Evolutionary conservation across 2,329 filamentous ascomycete genomes (phyloP).

Genomic region (Colletotrichum zoysiae): DNA sequence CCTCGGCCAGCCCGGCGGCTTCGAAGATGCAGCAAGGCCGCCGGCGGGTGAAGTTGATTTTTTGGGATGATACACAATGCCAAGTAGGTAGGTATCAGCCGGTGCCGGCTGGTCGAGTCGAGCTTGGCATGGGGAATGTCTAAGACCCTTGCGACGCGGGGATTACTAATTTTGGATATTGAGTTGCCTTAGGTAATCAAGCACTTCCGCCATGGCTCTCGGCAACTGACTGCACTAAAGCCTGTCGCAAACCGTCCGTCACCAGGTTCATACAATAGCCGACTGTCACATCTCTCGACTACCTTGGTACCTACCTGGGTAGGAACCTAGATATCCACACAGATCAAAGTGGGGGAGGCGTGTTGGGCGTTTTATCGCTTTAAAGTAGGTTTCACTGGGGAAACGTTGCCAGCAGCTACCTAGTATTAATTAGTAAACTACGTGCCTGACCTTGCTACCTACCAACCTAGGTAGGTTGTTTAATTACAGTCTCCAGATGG

Average conservation of each 20-base stretch:
- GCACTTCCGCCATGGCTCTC: not conserved
- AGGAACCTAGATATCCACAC: slow-evolving; percentile 6
- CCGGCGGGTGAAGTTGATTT: slow-evolving; percentile 36
- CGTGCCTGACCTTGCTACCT: too few relatives aligned
- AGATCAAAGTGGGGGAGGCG: slow-evolving; percentile 5
- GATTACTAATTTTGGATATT: slow-evolving; percentile 37
- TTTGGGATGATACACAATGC: not conserved
- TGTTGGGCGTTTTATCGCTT: not conserved
- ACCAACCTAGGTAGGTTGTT: too few relatives aligned
- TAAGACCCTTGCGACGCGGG: not conserved
- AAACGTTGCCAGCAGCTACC: not conserved
- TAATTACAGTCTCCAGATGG: slow-evolving; percentile 3
- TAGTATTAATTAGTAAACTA: too few relatives aligned
- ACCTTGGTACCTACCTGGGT: too few relatives aligned
- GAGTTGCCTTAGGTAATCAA: not conserved
- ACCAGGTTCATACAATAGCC: not conserved
- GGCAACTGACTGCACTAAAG: not conserved
- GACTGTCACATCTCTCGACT: slow-evolving; percentile 29
- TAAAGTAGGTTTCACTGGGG: slow-evolving; percentile 1
- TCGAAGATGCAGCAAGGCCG: slow-evolving; percentile 21
- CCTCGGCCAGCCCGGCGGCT: slow-evolving; percentile 39
- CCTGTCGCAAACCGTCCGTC: too few relatives aligned
- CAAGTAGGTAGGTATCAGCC: slow-evolving; percentile 2
- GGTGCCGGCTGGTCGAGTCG: slow-evolving; percentile 12
- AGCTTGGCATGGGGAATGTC: not conserved